phyloP scores from a whole-genome alignment of 352 stramenopile genomes.

The Pythium vanterpoolii region DNA sequence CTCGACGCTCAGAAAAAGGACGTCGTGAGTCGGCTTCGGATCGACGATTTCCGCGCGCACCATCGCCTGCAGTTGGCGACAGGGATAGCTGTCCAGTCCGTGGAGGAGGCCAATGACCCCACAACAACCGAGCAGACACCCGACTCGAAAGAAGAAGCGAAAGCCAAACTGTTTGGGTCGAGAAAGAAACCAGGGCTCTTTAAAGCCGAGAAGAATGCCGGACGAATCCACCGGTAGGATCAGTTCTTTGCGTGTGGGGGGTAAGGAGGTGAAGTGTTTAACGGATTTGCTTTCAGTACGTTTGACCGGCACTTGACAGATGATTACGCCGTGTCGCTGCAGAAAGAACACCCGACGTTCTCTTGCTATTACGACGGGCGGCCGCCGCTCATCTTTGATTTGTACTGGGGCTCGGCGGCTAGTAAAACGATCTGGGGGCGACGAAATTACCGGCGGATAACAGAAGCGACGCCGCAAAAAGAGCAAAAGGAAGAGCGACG shows the following conservation, averaged over 20 bases:
- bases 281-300: slow-evolving; percentile 47
- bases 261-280: no score
- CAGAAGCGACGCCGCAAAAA: slow-evolving; percentile 21
- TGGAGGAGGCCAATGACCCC: slow-evolving; percentile 46
- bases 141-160: slow-evolving; percentile 40
- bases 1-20: slow-evolving; percentile 58
- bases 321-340: slow-evolving; percentile 51
- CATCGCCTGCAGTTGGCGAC: slow-evolving; percentile 79
- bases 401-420: slow-evolving; percentile 67
- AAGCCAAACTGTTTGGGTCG: slow-evolving; percentile 42
- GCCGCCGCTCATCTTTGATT: slow-evolving; percentile 31
- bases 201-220: slow-evolving; percentile 51
- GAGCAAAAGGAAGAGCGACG: slow-evolving; percentile 36
- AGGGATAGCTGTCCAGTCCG: slow-evolving; percentile 66
- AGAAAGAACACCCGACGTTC: slow-evolving; percentile 53
- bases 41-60: slow-evolving; percentile 84
- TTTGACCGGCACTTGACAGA: slow-evolving; percentile 68
- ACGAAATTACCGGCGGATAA: slow-evolving; percentile 44
- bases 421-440: slow-evolving; percentile 59
- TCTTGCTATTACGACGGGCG: slow-evolving; percentile 59
- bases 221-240: slow-evolving; percentile 40
- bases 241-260: no score
- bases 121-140: background rate
- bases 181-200: slow-evolving; percentile 67
- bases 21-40: slow-evolving; percentile 55